phyloP scores from a whole-genome alignment of 73 alveolate genomes.

The Urostyla sp. region DNA sequence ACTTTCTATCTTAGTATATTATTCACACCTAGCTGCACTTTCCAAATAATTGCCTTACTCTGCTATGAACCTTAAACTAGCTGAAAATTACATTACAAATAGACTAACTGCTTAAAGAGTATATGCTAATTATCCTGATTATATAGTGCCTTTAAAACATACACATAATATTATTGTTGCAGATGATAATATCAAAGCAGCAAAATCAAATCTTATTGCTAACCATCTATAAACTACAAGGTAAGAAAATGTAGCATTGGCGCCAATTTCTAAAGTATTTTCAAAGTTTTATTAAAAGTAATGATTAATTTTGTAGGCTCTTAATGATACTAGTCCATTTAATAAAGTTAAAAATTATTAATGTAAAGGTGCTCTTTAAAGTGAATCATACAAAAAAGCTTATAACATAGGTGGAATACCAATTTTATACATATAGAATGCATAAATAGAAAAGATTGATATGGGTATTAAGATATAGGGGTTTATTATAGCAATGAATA shows the following conservation, averaged over 20 bases:
- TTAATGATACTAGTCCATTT: background rate
- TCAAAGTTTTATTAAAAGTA: background rate
- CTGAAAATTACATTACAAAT: slow-evolving; percentile 1
- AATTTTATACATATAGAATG: no score
- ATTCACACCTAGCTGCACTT: slow-evolving; percentile 23
- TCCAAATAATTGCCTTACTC: slow-evolving; percentile 38
- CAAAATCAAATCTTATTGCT: no score
- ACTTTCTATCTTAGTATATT: slow-evolving; percentile 30
- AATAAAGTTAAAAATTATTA: background rate
- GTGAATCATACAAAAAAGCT: background rate
- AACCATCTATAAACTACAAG: no score
- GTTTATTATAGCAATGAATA: no score
- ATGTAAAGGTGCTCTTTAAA: background rate
- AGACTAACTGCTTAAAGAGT: background rate
- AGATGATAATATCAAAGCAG: no score
- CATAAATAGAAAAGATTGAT: no score
- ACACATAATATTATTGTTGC: background rate
- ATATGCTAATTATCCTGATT: background rate
- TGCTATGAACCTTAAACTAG: background rate
- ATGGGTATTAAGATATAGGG: no score
- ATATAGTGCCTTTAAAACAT: background rate
- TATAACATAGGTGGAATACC: no score
- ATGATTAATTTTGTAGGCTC: background rate
- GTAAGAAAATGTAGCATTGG: slow-evolving; percentile 19
- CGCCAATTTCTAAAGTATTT: background rate